Evolutionary conservation across 208 protist species (phyloP).

Genomic region (Trichomonas tenax): DNA sequence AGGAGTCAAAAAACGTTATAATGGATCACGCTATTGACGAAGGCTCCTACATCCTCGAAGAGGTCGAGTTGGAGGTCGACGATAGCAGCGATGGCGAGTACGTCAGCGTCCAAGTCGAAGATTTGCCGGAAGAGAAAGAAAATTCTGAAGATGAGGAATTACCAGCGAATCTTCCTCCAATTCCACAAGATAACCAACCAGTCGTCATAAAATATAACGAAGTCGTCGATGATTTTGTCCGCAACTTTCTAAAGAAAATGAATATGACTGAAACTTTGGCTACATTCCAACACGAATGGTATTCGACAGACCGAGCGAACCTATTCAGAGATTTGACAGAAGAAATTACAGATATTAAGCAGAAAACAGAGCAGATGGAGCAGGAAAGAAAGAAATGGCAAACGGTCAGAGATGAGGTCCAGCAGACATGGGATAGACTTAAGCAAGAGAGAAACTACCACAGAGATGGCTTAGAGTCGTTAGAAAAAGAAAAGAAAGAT

Average conservation of each 20-base stretch:
- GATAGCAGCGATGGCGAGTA: constrained; percentile 15
- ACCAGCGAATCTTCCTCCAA: no score
- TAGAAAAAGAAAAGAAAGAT: background rate
- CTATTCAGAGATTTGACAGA: background rate
- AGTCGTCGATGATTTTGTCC: constrained; percentile 4
- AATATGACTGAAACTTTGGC: constrained; percentile 10
- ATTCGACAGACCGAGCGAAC: background rate
- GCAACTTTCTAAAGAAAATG: constrained; percentile 16
- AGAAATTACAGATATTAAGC: constrained; percentile 12
- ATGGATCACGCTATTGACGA: background rate
- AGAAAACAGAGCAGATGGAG: background rate
- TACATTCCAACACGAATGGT: constrained; percentile 3
- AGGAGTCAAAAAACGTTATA: background rate
- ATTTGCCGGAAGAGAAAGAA: background rate
- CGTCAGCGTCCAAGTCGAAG: background rate
- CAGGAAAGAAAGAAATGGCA: background rate
- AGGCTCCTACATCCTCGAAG: background rate
- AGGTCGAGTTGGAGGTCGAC: background rate
- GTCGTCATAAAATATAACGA: background rate
- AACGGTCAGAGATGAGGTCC: background rate
- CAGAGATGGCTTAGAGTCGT: background rate
- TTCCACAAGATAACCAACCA: background rate
- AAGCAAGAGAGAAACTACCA: constrained; percentile 16
- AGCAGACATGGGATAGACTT: constrained; percentile 12
- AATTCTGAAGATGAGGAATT: background rate